Evolutionary conservation across 176 grass and related monocot genomes (phyloP), one percentile per base, ranked within the genome.

Genomic region (Secale cereale): DNA sequence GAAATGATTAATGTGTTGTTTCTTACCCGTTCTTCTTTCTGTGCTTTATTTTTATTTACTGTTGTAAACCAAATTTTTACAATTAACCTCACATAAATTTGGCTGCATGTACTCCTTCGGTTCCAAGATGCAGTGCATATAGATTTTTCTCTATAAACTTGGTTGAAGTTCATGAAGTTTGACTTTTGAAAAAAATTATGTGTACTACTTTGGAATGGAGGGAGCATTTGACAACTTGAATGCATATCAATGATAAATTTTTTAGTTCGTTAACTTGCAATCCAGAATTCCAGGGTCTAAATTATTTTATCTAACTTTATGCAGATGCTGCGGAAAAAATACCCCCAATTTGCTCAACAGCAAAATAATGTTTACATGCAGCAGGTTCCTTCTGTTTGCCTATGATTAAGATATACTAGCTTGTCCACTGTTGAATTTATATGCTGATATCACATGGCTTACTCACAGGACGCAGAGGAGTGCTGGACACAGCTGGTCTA

Each of bases 361-460:
- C 97, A 99, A 48, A 99, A 99, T 92, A 94, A 93, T 75, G 87
- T 92, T 83, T 99, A 99, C 87, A 99, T 99, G 97, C 97, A 99
- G 85, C 97, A 99, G 97, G 97, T 99, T 88, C 54, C n/a, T 82
- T 79, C 73, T 72, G 74, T 63, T 85, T 46, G 66, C 45, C 23
- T 48, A 50, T 64, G 1, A 30, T 84, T 80, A 80, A 78, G 14
- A 57, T 50, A 68, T 57, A 57, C 54, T 60, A 31, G n/a, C 45
- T 83, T 73, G 73, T 81, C 8, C 80, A 37, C 36, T 81, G 77
- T 64, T 65, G 13, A 48, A 79, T 69, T 83, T 83, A 23, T 83
- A 80, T 89, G 72, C 43, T 79, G 20, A 48, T 75, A 33, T 39
- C 81, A 69, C 20, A 77, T 77, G 71, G 8, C 78, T 72, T 48